Conservation (phyloP, 164 flowering plant genomes). For the Tinospora cordifolia region DNA sequence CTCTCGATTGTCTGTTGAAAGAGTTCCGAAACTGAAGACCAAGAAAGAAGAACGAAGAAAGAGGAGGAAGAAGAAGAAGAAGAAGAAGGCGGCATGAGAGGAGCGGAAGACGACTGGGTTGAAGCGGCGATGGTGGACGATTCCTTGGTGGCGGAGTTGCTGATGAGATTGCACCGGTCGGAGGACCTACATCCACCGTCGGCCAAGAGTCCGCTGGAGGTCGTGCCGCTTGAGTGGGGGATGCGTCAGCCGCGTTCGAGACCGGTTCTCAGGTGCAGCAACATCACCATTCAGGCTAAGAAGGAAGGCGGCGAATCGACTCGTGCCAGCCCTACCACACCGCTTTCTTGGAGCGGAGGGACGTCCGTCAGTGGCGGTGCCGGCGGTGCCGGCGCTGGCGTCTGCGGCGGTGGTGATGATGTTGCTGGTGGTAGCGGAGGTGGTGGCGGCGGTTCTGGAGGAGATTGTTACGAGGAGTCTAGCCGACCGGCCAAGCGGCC, state of each 20-base stretch:
- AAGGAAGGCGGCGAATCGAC: slow-evolving; percentile 23
- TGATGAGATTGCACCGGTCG: slow-evolving; percentile 30
- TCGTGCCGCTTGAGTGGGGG: slow-evolving; percentile 30
- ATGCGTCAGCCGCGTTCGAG: slow-evolving; percentile 38
- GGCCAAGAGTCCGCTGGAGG: slow-evolving; percentile 4
- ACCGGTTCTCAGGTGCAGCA: slow-evolving; percentile 18
- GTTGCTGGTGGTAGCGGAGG: slow-evolving; percentile 7
- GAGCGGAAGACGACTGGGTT: slow-evolving; percentile 28
- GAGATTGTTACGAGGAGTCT: slow-evolving; percentile 28
- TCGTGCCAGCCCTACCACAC: slow-evolving; percentile 53
- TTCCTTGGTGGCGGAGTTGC: slow-evolving; percentile 24
- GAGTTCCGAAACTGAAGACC: not conserved
- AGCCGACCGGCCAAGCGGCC: slow-evolving; percentile 18
- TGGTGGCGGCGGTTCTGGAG: not conserved
- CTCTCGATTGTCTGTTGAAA: no score
- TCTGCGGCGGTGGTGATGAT: no score
- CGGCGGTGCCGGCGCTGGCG: not conserved
- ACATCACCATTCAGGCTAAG: slow-evolving; percentile 5
- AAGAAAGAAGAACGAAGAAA: not conserved
- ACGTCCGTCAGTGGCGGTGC: slow-evolving; percentile 11
- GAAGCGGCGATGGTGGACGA: slow-evolving; percentile 30
- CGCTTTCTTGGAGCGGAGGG: slow-evolving; percentile 61
- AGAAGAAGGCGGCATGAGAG: slow-evolving; percentile 41
- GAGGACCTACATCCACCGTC: no score
- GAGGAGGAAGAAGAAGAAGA: slow-evolving; percentile 26